Base-by-base conservation (phyloP, 1,284 basidiomycete genomes). In the Trametes pubescens region DNA sequence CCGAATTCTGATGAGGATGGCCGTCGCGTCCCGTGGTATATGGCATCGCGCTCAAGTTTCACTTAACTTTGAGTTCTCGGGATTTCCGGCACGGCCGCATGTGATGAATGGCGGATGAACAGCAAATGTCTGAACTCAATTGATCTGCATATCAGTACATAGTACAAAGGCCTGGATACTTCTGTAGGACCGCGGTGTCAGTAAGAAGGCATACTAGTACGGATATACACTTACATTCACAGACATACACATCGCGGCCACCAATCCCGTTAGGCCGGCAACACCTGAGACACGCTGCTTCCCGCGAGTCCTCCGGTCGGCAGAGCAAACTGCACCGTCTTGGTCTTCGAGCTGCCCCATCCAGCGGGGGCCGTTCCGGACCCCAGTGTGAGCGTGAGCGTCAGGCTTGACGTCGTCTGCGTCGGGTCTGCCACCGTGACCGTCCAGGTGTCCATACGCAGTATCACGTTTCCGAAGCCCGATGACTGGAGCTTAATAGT, bases 351-450 rank as follows among this genome's bases (percentile, higher is more conserved):
- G 51, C 72, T 64, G 0, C 73, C 72, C 77, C 78, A 81, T 22
- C 77, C 74, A 13, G 71, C 43, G 16, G 78, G 79, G 32, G 67
- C 65, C 1, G 65, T 64, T 22, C 77, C 77, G 16, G 69, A 72
- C 35, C 75, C 74, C 18, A 78, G 65, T 26, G 72, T 75, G 61
- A 82, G 72, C 38, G 69, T 71, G 24, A 79, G 65, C 47, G 67
- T 76, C 9, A 81, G 68, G 8, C 62, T 69, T 6, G 71, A 64
- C 38, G 81, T 69, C 21, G 71, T 69, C 73, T 82, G 84, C 51
- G 78, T 81, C 59, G 89, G 90, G 73, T 90, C 88, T 0, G 88
- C 83, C 14, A 87, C 81, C 0, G 82, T 84, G 40, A 89, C 74
- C 48, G 75, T 76, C 68, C 82, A 80, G 13, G 74, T 78, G 40